Base-by-base conservation (phyloP, 495 filamentous ascomycete species). In the Aspergillus campestris region DNA sequence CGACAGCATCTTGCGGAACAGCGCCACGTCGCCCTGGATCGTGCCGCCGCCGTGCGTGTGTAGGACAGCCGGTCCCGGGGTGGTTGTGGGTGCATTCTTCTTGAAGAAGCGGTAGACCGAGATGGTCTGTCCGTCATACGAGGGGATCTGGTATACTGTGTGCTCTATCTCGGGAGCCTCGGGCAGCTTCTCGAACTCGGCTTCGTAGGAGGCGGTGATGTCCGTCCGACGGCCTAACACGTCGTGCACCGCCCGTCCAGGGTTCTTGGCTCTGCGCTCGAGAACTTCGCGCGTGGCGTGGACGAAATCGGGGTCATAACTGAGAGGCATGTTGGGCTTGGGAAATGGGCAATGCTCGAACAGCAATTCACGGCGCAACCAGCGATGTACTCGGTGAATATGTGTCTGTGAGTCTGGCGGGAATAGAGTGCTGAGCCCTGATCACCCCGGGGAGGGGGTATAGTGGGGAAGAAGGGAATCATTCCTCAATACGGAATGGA, bases 1-100 rank as follows among this genome's bases (percentile, higher is more conserved):
- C 8, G 33, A n/a, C 1, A 54, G 40, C n/a, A 33, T 15, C 8
- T 38, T 47, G 7, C 15, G 31, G 34, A 50, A 36, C 28, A 46
- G 7, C 0, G 38, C 27, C 31, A 48, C 49, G 14, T 43, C 37
- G 0, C 52, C 55, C 5, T 48, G 30, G 35, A 54, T 47, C 45
- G 45, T 49, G 8, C 60, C 58, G 8, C 57, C 57, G 34, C 57
- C 55, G 43, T 63, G 57, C 8, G 38, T 29, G 31, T 50, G 57
- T 6, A 59, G 34, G 33, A 59, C 27, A 2, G 48, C 53, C 10
- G 53, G 50, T 1, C 43, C 43, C 8, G 35, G 43, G 5, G 49
- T 35, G 6, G 45, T 42, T n/a, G 40, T 33, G 8, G 40, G 31
- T 12, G 7, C 8, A 9, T 13, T 13, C 27, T 49, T 53, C 9